phyloP scores from a whole-genome alignment of 805 yeast genomes.

The Yarrowia yakushimensis region DNA sequence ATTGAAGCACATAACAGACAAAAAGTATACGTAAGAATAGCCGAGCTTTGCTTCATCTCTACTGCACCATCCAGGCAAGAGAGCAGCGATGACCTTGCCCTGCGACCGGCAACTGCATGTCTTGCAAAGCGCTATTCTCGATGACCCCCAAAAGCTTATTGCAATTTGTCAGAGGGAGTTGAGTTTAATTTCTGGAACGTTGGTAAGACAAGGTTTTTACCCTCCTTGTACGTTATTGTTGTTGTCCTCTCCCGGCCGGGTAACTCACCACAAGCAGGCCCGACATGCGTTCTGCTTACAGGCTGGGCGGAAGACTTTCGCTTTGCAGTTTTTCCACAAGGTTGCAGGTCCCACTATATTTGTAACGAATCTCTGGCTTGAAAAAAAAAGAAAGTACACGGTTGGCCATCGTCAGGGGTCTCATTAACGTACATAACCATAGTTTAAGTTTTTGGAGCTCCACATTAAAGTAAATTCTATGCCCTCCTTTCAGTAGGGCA shows the following conservation, averaged over 20 bases:
- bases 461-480: too few species aligned
- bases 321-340: background rate
- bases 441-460: too few species aligned
- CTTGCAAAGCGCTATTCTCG: background rate
- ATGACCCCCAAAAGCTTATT: background rate
- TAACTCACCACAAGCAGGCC: constrained; percentile 7
- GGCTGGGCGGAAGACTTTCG: background rate
- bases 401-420: background rate
- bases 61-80: background rate
- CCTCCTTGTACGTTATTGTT: background rate
- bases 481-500: too few species aligned
- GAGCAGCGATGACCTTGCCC: background rate
- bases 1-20: too few species aligned
- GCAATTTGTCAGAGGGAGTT: constrained; percentile 1
- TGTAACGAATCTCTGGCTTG: background rate
- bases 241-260: background rate
- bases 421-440: too few species aligned
- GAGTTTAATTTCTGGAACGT: constrained; percentile 4
- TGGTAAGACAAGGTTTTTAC: background rate
- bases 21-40: too few species aligned
- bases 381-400: background rate
- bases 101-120: background rate
- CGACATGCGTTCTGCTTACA: background rate
- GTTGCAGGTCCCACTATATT: background rate
- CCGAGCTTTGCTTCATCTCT: background rate